Base-by-base conservation (phyloP, 2,329 filamentous ascomycete species). In the Xylariaceae sp. region DNA sequence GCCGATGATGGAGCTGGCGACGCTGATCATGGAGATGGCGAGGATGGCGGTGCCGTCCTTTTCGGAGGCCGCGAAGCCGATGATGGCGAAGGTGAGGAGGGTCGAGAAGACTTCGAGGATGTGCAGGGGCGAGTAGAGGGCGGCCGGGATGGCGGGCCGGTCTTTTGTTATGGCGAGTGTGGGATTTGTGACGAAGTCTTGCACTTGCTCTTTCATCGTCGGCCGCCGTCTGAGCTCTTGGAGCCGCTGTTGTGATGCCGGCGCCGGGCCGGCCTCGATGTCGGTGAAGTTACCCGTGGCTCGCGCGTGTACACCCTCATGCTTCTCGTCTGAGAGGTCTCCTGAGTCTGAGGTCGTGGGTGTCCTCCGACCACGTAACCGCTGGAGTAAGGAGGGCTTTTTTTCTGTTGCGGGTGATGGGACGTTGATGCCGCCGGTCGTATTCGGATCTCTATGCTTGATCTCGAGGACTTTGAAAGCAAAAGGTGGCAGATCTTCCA, bases 1-100 rank as follows among this genome's bases (percentile, higher is more conserved):
- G 18, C 84, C 82, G 2, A 82, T 78, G 2, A 85, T 72, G 13
- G 76, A 80, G 15, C 81, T 81, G 2, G 81, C 78, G 8, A 80
- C 57, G 7, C 81, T 80, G 57, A 87, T 79, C 30, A 80, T 73
- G 0, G 73, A 70, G 8, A 85, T 76, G 18, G 83, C 80, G 13
- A 82, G 51, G 15, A 80, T 75, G 15, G 81, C 81, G 1, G 79
- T 78, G 6, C 79, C 81, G 64, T 84, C 81, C 15, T 75, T 58
- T 61, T 78, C 75, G 10, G 73, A 44, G 2, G 72, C 67, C 0
- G 80, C 78, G 52, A 73, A 73, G 0, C 72, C 69, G 30, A 84
- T 72, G 35, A 83, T 77, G n/a, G 72, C 74, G 48, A 77, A 68
- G 4, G 80, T 81, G 18, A 82, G 68, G 3, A 81, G 54, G 51